Conservation (phyloP, 306 rosid species). For the Vigna hirtella region DNA sequence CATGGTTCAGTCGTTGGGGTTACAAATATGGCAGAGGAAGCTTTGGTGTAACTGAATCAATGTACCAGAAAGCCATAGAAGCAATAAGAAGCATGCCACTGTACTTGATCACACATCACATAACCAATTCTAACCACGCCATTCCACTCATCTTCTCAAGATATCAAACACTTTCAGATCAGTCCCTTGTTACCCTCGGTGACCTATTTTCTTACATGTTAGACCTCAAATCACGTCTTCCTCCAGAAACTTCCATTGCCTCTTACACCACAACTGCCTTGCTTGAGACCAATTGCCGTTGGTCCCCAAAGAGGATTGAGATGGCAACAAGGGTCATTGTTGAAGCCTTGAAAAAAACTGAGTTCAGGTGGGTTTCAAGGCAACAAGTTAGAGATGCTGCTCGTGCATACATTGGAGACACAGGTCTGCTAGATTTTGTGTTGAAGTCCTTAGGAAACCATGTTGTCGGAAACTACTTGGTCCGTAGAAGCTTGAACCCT, state of each 20-base stretch:
- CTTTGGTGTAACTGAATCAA: slow-evolving; percentile 67
- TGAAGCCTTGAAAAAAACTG: slow-evolving; percentile 67
- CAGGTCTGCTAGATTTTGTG: slow-evolving; percentile 78
- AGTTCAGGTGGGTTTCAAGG: slow-evolving; percentile 76
- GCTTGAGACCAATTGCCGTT: slow-evolving; percentile 67
- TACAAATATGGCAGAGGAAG: slow-evolving; percentile 77
- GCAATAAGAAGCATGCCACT: slow-evolving; percentile 76
- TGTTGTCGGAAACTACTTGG: slow-evolving; percentile 76
- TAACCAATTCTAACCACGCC: slow-evolving; percentile 55
- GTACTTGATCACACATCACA: slow-evolving; percentile 57
- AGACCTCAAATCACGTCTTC: slow-evolving; percentile 75
- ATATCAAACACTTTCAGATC: slow-evolving; percentile 75
- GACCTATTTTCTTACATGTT: slow-evolving; percentile 76
- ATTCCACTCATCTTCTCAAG: slow-evolving; percentile 65
- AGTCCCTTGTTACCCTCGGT: slow-evolving; percentile 70
- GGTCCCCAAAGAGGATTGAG: slow-evolving; percentile 82
- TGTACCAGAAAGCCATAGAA: slow-evolving; percentile 72
- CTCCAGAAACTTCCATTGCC: slow-evolving; percentile 47
- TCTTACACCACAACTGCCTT: slow-evolving; percentile 46
- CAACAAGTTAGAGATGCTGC: slow-evolving; percentile 90
- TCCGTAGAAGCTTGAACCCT: slow-evolving; percentile 75
- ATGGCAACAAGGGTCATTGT: slow-evolving; percentile 77
- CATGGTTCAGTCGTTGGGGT: slow-evolving; percentile 94
- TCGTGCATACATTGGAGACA: slow-evolving; percentile 75
- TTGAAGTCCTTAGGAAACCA: slow-evolving; percentile 80